A percentile compares a stretch with the other conserved stretches of the same genome.
phyloP scores from a whole-genome alignment of 208 protist species.

The Wallacemonas sp. region DNA sequence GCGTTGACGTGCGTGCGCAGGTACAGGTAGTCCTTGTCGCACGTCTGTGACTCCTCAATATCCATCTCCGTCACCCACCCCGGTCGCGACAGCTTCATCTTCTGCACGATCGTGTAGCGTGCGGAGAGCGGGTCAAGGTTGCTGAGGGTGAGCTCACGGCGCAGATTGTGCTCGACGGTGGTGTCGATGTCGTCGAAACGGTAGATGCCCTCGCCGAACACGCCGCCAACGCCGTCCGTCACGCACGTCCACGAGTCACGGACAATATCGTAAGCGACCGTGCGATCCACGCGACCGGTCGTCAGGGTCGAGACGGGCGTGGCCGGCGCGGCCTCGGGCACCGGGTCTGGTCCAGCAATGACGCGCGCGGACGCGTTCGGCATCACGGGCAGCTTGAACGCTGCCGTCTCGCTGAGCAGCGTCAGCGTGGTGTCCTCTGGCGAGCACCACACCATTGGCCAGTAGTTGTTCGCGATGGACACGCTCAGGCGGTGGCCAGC shows the following conservation, averaged over 20 bases:
- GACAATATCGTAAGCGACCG: constrained; percentile 49
- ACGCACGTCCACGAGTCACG: constrained; percentile 55
- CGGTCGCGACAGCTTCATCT: constrained; percentile 47
- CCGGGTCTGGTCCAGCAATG: constrained; percentile 26
- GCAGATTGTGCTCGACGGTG: constrained; percentile 64
- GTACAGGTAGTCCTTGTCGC: constrained; percentile 48
- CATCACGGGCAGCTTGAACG: constrained; percentile 31
- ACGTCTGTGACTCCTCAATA: constrained; percentile 43
- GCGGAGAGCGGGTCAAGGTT: constrained; percentile 68
- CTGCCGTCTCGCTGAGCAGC: constrained; percentile 28
- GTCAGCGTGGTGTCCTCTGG: constrained; percentile 53
- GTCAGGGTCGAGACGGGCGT: constrained; percentile 43
- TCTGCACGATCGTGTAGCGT: constrained; percentile 46
- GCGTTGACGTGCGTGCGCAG: constrained; percentile 45
- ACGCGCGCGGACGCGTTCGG: constrained; percentile 5
- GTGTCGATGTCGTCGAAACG: constrained; percentile 68
- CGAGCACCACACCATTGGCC: constrained; percentile 67
- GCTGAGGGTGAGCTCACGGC: constrained; percentile 50
- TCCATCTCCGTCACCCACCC: constrained; percentile 44
- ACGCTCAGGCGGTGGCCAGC: constrained; percentile 45
- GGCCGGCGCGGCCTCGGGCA: constrained; percentile 39
- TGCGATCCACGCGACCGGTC: constrained; percentile 40
- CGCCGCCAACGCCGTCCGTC: constrained; percentile 51
- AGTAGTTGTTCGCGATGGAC: constrained; percentile 66
- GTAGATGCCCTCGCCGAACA: constrained; percentile 68